phyloP scores from a whole-genome alignment of 345 rosid genomes.

The Gossypium arboreum region DNA sequence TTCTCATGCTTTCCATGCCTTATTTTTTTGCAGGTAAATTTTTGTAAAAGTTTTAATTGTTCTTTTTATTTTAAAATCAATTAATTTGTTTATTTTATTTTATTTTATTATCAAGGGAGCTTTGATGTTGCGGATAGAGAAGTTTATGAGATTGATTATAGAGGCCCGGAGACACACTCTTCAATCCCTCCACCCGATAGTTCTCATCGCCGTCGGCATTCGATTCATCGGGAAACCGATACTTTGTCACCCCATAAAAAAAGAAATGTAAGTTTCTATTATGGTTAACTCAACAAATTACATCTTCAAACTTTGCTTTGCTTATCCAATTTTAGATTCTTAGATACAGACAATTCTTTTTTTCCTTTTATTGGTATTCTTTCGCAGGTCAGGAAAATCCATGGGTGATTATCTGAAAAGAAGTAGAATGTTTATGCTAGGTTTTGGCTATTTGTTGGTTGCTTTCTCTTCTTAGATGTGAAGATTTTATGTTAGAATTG shows the following conservation, averaged over 20 bases:
- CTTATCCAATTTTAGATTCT: background rate
- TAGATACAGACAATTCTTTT: background rate
- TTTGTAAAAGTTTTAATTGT: too few relatives aligned
- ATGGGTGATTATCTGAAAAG: background rate
- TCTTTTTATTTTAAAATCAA: background rate
- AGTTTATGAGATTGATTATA: slow-evolving; percentile 30
- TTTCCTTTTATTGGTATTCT: background rate
- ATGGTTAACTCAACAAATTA: background rate
- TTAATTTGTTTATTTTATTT: background rate
- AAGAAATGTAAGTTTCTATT: slow-evolving; percentile 5
- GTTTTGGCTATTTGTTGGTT: background rate
- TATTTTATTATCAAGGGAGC: background rate
- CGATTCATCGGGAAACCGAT: background rate
- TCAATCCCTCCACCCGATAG: slow-evolving; percentile 7
- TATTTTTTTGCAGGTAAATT: slow-evolving; percentile 12
- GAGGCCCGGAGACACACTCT: slow-evolving; percentile 36
- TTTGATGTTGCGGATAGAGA: slow-evolving; percentile 7
- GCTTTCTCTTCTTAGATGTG: background rate
- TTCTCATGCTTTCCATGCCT: slow-evolving; percentile 21
- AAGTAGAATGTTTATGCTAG: background rate
- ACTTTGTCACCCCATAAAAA: background rate
- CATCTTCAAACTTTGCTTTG: background rate
- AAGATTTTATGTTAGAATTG: background rate
- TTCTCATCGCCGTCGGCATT: background rate
- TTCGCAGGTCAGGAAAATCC: slow-evolving; percentile 15